Percentiles rank a stretch among this genome's conserved stretches.
Evolutionary conservation across 768 basidiomycete species (phyloP).

Genomic region (Boletus patriciae): DNA sequence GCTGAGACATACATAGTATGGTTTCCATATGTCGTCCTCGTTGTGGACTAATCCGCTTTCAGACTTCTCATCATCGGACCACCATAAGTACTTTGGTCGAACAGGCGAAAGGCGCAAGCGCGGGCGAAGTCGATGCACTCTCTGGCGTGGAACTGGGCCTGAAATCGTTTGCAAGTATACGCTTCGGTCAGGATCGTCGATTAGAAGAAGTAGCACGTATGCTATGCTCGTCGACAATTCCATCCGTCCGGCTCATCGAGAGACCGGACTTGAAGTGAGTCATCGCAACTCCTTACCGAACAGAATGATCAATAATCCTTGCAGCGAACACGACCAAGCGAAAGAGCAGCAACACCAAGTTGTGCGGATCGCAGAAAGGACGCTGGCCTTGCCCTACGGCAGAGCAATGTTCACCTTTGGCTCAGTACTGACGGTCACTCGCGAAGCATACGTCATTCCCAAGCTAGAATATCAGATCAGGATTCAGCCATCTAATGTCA

Average conservation of each 20-base stretch:
- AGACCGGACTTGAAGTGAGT: slow-evolving; percentile 70
- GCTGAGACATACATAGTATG: slow-evolving; percentile 35
- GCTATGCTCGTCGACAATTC: slow-evolving; percentile 75
- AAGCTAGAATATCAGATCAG: slow-evolving; percentile 76
- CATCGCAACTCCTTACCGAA: not conserved
- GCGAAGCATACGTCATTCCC: slow-evolving; percentile 77
- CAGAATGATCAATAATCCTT: not conserved
- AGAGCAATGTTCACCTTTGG: slow-evolving; percentile 92
- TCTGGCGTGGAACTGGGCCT: slow-evolving; percentile 73
- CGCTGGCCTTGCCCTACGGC: slow-evolving; percentile 87
- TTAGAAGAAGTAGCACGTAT: slow-evolving; percentile 91
- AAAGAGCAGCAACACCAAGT: slow-evolving; percentile 85
- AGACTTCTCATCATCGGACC: slow-evolving; percentile 53
- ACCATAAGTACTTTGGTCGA: slow-evolving; percentile 53
- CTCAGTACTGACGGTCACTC: slow-evolving; percentile 69
- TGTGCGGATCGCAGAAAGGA: slow-evolving; percentile 79
- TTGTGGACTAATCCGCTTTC: slow-evolving; percentile 12
- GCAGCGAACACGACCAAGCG: slow-evolving; percentile 83
- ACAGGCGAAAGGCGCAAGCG: slow-evolving; percentile 49
- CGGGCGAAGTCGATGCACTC: slow-evolving; percentile 55
- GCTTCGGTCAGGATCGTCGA: slow-evolving; percentile 88
- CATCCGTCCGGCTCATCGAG: slow-evolving; percentile 64
- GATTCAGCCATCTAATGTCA: slow-evolving; percentile 69
- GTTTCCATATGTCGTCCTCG: not conserved
- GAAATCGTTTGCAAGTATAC: slow-evolving; percentile 74